Evolutionary conservation across 208 protist genomes (phyloP).

Genomic region (Endotrypanum monterogeii): DNA sequence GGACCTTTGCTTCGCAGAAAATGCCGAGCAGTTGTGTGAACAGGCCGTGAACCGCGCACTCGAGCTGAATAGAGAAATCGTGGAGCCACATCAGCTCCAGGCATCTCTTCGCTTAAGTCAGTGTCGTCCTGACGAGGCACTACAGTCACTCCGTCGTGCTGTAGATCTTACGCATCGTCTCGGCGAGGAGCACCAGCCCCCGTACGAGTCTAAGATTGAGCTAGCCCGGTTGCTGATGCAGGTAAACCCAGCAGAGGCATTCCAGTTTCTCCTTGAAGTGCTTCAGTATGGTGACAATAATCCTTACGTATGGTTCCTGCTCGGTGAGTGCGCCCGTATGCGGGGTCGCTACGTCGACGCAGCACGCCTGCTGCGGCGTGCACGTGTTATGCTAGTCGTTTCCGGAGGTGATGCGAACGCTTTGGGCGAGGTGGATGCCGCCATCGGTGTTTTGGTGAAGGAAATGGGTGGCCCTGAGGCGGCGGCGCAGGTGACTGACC

Average conservation of each 20-base stretch:
- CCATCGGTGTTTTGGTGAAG: constrained; percentile 76
- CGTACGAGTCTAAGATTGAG: constrained; percentile 92
- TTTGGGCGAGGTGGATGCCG: constrained; percentile 74
- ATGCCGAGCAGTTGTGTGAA: constrained; percentile 88
- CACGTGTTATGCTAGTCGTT: constrained; percentile 85
- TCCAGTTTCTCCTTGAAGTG: constrained; percentile 78
- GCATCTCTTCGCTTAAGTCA: constrained; percentile 87
- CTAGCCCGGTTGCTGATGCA: constrained; percentile 90
- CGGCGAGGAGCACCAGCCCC: constrained; percentile 87
- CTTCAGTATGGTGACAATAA: constrained; percentile 92
- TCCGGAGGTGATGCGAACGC: constrained; percentile 53
- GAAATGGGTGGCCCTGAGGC: constrained; percentile 88
- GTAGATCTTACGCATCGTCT: constrained; percentile 83
- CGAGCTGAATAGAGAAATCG: constrained; percentile 42
- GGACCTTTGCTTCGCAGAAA: constrained; percentile 83
- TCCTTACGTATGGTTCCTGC: constrained; percentile 92
- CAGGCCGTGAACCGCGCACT: constrained; percentile 55
- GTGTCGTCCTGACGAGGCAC: constrained; percentile 64
- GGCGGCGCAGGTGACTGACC: constrained; percentile 63
- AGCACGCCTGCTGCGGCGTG: constrained; percentile 77
- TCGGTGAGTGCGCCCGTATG: constrained; percentile 86
- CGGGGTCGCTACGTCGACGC: constrained; percentile 75
- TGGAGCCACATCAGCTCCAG: constrained; percentile 87
- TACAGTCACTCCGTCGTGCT: constrained; percentile 60
- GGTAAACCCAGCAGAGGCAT: constrained; percentile 74